Evolutionary conservation across 2,329 filamentous ascomycete species (phyloP), one percentile per base, ranked within the genome.

Genomic region (Chaetomium olivaceum): DNA sequence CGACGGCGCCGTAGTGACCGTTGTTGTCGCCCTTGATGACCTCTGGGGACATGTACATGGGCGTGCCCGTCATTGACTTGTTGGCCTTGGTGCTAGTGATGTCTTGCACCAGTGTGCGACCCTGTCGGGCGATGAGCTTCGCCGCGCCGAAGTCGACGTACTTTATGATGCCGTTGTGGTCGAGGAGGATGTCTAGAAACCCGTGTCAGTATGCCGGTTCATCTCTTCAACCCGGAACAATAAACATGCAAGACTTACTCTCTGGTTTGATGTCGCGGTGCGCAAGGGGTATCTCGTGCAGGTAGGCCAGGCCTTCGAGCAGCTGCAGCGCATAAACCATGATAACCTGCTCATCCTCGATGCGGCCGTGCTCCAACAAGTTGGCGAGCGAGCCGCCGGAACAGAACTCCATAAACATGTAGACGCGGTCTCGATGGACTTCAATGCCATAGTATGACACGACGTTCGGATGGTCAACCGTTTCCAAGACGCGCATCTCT

Each of bases 41-140:
- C 81, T 99, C 95, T 5, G 95, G 95, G 7, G 95, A 98, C 95
- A 99, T 99, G 83, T 99, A 99, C 95, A 99, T 99, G 2, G 95
- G 95, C 12, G 95, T 99, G 71, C 95, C 95, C 23, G 93, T 97
- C 89, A 98, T 97, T 43, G 91, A 95, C 75, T 93, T 91, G 78
- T 96, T 93, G 58, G 89, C 85, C 73, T 86, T 83, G 31, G 84
- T 81, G 46, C 85, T 83, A 27, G 83, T 82, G 61, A 89, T 78
- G 72, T 88, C 85, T 52, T 86, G 85, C 25, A 91, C 87, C 21
- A 97, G 82, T 3, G 95, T 98, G 72, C 93, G 92, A 67, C 93
- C 93, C 77, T 97, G 92, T 56, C 93, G 89, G 54, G 95, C 93
- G 74, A 99, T 97, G 69, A 98, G 91, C 77, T 98, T 99, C 67